A percentile compares a stretch with the other conserved stretches of the same genome.
Conservation (phyloP, 345 rosid genomes). For the Eucalyptus globulus region DNA sequence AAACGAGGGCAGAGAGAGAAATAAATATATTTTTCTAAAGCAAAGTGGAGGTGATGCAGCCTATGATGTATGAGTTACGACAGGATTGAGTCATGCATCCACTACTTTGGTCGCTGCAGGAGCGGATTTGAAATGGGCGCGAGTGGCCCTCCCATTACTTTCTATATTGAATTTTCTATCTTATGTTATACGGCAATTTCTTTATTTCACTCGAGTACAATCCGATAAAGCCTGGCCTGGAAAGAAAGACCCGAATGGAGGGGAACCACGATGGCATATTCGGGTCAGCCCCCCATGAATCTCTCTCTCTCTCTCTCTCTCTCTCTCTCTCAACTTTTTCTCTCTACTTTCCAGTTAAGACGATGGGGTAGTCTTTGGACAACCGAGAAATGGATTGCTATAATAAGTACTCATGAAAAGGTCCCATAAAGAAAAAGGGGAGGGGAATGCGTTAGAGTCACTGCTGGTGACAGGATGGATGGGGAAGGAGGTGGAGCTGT, state of each 20-base stretch:
- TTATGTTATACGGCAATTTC: background rate
- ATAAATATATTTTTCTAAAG: background rate
- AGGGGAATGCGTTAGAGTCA: background rate
- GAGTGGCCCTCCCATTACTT: background rate
- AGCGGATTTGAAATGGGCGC: background rate
- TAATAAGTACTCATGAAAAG: background rate
- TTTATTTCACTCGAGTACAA: background rate
- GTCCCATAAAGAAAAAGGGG: background rate
- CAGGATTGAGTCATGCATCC: background rate
- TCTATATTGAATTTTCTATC: background rate
- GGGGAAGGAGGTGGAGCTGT: background rate
- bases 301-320: background rate
- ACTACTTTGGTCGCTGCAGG: background rate
- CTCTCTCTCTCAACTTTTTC: background rate
- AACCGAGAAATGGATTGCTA: background rate
- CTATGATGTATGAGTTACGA: background rate
- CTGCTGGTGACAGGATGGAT: background rate
- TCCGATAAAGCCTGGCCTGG: background rate
- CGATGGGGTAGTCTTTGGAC: background rate
- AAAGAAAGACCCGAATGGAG: background rate
- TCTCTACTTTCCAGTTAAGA: background rate
- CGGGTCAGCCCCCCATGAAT: background rate
- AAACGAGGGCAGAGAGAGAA: background rate
- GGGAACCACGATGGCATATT: background rate
- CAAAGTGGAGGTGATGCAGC: background rate